Base-by-base conservation (phyloP, 352 stramenopile genomes). In the Phytophthora niederhauseri region DNA sequence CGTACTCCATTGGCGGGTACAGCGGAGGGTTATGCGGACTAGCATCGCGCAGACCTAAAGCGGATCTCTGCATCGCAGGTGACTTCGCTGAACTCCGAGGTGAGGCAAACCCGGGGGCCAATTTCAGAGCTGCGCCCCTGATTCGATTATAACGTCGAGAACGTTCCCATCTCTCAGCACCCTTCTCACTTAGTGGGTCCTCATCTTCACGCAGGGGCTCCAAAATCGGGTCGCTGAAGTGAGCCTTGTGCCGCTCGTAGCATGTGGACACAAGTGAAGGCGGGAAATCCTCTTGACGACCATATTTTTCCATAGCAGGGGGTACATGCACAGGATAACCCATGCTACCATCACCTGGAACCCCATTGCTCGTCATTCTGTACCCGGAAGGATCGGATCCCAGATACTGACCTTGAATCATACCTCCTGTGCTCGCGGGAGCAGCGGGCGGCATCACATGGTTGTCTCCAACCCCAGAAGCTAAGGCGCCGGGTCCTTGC, bases 191-290 rank as follows among this genome's bases (percentile, higher is more conserved):
- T 30, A 96, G 58, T 22, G 89, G 89, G 22, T 96, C 89, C 34
- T 92, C 83, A 12, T 92, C 79, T 57, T 96, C 85, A 14, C 77
- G 72, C 11, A 88, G 34, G 4, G 82, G 74, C 20, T 93, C 85
- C 30, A 93, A 62, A 36, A 91, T 89, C 6, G 84, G 64, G 4
- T 89, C 75, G 46, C 92, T 95, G 63, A 95, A 95, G n/a, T 86
- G 66, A 7, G 78, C 73, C 51, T 85, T 90, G 31, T 88, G 78
- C 30, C 81, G 72, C 43, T 92, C 84, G 31, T 94, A 96, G 41
- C 82, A 80, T 4, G 71, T 84, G 41, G 87, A 94, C 0, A 77
- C 14, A 6, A 96, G 66, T 6, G 62, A 58, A 6, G 67, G 11
- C 1, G 86, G 88, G 55, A 94, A 93, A 26, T 85, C 75, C 1